Base-by-base conservation (phyloP, 371 early-diverging fungal species). In the Mucor saturninus region DNA sequence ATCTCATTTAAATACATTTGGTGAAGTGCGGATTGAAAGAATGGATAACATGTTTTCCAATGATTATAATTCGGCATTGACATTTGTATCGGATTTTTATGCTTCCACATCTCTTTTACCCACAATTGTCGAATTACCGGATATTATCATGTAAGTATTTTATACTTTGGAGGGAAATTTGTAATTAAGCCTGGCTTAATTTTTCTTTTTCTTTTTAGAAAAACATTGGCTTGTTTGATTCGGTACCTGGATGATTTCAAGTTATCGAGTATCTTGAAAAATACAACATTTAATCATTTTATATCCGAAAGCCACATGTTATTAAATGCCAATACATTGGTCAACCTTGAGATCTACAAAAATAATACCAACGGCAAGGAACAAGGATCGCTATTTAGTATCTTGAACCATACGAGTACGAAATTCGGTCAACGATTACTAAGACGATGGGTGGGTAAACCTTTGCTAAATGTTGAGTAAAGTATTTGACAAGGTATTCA, bases 391-490 rank as follows among this genome's bases (percentile, higher is more conserved):
- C 71, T 94, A 40, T 81, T 92, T 48, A 80, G 84, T 65, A 74
- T 87, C 1, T 60, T 94, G 56, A 86, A 93, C 64, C 85, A 84
- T 53, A 93, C 93, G 0, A 66, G 59, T 3, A 91, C 94, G 3
- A 75, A 79, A 31, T 91, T 91, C 74, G 97, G 97, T 67, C 61
- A 83, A 38, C 75, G 96, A 30, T 60, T 93, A 59, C 74, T 97
- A 49, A 85, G 86, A 43, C 87, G 87, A 63, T 95, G 94, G 95
- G 72, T 94, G 3, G 88, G 89, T 1, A 78, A 86, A 52, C 97
- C 97, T 0, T 74, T 91, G 13, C 68, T 86, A 5, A 72, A 89
- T 45, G 56, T 64, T 3, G 43, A 60, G 80, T 75, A 71, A 62
- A 29, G 4, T 28, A 15, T 7, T 5, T 30, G 0, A 0, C 21